Evolutionary conservation across 768 basidiomycete species (phyloP), one percentile per base, ranked within the genome.

Genomic region (Lentinula aciculospora): DNA sequence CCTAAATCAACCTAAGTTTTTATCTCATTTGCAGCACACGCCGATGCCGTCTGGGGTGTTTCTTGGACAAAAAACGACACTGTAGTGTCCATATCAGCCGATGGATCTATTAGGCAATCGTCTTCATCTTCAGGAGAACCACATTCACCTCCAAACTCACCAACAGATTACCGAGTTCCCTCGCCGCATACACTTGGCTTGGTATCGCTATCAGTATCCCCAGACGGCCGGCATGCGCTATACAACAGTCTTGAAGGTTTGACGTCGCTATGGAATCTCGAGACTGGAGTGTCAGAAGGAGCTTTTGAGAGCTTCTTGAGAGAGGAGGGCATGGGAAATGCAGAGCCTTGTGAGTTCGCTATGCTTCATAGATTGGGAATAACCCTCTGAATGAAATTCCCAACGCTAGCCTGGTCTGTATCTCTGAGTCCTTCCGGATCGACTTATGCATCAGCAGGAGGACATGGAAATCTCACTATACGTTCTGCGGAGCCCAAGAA

Each of bases 181-280:
- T 74, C 85, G 32, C 83, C 85, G 17, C 91, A 96, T 71, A 85
- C 91, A 6, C 84, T 96, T 19, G 94, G 90, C 2, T 82, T 94
- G 62, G 83, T 92, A 17, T 92, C 92, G 4, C 71, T 96, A 32
- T 92, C 90, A 17, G 82, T 83, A 7, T 80, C 85, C 19, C 77
- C 81, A 0, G 77, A 83, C 48, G 94, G 91, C 7, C 76, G 72
- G 47, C 73, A 71, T 29, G 92, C 84, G 0, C 69, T 97, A 45
- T 88, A 85, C 63, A 93, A 93, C 65, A 88, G 88, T 56, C 75
- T 95, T 19, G 94, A 96, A 64, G 94, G 94, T 1, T 80, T 87
- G 28, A 92, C 92, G 0, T 79, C 74, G 47, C 71, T 95, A 25
- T 88, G 87, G 81, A 85, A 94, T 66, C 68, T 94, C 46, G 71